phyloP scores from a whole-genome alignment of 805 yeast species.

The Naumovozyma baii region DNA sequence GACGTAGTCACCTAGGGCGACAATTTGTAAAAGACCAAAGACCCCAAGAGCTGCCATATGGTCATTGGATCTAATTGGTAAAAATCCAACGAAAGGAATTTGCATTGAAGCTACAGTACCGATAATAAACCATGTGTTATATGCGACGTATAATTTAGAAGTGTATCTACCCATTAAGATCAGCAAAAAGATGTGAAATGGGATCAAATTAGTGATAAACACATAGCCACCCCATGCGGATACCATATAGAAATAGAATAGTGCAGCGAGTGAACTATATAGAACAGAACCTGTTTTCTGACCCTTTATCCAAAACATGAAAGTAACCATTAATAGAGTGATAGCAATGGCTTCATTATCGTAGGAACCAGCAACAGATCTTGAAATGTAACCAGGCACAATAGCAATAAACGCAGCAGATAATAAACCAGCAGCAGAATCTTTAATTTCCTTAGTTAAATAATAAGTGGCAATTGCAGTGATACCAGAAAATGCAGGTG shows the following conservation, averaged over 20 bases:
- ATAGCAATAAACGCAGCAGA: constrained; percentile 94
- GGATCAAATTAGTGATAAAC: constrained; percentile 94
- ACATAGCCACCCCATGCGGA: constrained; percentile 99
- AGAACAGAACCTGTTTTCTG: constrained; percentile 82
- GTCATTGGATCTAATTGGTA: constrained; percentile 93
- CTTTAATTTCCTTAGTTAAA: constrained; percentile 84
- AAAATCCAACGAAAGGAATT: constrained; percentile 95
- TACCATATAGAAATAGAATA: constrained; percentile 95
- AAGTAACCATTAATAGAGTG: constrained; percentile 88
- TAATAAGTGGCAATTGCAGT: constrained; percentile 86
- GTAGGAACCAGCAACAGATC: constrained; percentile 97
- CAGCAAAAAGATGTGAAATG: constrained; percentile 85
- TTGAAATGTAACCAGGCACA: constrained; percentile 96
- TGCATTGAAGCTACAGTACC: constrained; percentile 99
- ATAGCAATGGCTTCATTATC: constrained; percentile 99
- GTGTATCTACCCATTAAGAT: constrained; percentile 90
- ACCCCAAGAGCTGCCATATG: constrained; percentile 98
- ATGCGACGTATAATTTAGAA: constrained; percentile 75
- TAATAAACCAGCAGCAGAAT: constrained; percentile 77
- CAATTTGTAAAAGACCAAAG: constrained; percentile 87
- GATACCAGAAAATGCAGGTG: constrained; percentile 91
- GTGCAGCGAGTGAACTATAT: constrained; percentile 74
- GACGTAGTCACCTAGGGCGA: constrained; percentile 75
- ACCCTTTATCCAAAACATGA: constrained; percentile 92
- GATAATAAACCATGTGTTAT: constrained; percentile 91